Percentiles rank a stretch among this genome's conserved stretches.
These are phyloP conservation scores for Gossypium lobatum DNA, from an alignment of 441 rosid genomes.

Conservation along the genomic window DNA sequence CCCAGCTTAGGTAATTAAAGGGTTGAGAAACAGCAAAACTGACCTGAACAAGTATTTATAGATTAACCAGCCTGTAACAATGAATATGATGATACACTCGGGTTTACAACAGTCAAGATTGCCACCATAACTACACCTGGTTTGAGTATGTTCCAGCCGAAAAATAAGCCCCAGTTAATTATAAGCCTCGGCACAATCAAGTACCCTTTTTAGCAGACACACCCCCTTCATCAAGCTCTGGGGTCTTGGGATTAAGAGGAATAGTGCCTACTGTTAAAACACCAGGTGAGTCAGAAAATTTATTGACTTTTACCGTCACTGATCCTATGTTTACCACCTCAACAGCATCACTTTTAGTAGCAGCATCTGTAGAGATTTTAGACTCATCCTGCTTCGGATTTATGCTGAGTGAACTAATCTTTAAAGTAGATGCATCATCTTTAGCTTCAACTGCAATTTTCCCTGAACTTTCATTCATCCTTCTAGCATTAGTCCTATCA, in stretches of 20 bases:
- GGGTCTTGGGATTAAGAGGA: conserved; percentile 46
- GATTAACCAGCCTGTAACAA: neutral
- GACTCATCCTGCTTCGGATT: conserved; percentile 31
- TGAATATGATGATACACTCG: neutral
- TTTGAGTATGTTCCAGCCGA: conserved; percentile 11
- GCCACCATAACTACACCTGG: neutral
- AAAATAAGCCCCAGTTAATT: conserved; percentile 3
- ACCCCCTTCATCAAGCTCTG: conserved; percentile 29
- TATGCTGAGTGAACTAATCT: conserved; percentile 40
- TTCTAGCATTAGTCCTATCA: conserved; percentile 18
- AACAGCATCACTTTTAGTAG: conserved; percentile 13
- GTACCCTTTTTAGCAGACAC: conserved; percentile 7
- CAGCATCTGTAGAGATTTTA: conserved; percentile 16
- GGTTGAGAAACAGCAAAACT: neutral
- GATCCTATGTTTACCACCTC: conserved; percentile 58
- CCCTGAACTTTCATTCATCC: conserved; percentile 17
- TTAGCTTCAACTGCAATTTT: conserved; percentile 12
- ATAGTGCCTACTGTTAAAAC: conserved; percentile 52
- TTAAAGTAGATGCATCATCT: conserved; percentile 27
- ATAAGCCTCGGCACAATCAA: conserved; percentile 8
- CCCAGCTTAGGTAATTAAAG: neutral
- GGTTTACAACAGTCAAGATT: conserved; percentile 11
- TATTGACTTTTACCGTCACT: conserved; percentile 59
- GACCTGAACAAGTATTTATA: conserved; percentile 1
- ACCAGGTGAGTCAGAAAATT: conserved; percentile 39